Conservation (phyloP, 108 stramenopile genomes). For the Skeletonema grethae region DNA sequence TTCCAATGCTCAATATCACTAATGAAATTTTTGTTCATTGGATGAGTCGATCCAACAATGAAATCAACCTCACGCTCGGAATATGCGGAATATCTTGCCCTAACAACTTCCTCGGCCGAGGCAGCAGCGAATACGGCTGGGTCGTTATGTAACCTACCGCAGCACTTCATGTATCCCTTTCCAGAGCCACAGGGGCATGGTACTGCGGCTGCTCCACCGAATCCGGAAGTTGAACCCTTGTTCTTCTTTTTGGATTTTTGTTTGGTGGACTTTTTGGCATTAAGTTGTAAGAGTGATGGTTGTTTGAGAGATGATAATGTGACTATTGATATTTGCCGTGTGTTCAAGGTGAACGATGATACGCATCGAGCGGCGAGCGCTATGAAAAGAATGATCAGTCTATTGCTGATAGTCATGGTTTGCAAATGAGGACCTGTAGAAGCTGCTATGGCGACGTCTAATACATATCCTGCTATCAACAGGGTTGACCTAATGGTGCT, state of each 20-base stretch:
- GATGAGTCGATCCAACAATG: conserved; percentile 52
- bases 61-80: conserved; percentile 71
- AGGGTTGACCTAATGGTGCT: too few species aligned
- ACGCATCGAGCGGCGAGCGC: not conserved
- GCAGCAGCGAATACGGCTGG: conserved; percentile 49
- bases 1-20: conserved; percentile 72
- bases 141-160: conserved; percentile 63
- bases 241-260: conserved; percentile 45
- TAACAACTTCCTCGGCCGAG: conserved; percentile 62
- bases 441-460: not conserved
- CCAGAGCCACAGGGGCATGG: conserved; percentile 68
- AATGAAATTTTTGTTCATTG: conserved; percentile 47
- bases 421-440: not conserved
- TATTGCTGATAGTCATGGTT: not conserved
- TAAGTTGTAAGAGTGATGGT: conserved; percentile 10
- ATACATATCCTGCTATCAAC: too few species aligned
- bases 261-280: conserved; percentile 36
- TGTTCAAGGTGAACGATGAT: not conserved
- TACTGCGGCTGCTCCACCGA: conserved; percentile 70
- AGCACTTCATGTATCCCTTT: conserved; percentile 61
- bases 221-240: conserved; percentile 47
- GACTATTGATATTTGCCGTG: not conserved
- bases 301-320: not conserved
- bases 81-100: conserved; percentile 77
- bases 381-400: not conserved